Conservation (phyloP, 2,329 filamentous ascomycete genomes). For the Pseudofabraea citricarpa region DNA sequence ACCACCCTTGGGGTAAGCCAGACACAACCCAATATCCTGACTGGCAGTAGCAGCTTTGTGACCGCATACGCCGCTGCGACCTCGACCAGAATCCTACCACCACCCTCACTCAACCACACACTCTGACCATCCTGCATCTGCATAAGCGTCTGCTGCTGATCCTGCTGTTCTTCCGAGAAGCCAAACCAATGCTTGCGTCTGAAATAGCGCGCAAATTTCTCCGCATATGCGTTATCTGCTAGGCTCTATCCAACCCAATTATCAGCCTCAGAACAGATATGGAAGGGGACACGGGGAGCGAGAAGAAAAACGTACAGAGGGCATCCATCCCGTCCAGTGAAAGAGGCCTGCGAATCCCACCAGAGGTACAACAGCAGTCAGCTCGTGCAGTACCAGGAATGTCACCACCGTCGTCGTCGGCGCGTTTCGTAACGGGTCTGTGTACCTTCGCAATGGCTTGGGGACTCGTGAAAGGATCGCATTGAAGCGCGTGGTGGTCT, state of each 20-base stretch:
- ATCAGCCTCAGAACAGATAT: too few relatives aligned
- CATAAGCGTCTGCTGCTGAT: constrained; percentile 19
- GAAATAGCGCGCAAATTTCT: constrained; percentile 73
- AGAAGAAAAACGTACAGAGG: constrained; percentile 31
- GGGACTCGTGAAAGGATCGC: constrained; percentile 39
- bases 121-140: constrained; percentile 27
- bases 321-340: constrained; percentile 74
- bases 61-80: constrained; percentile 88
- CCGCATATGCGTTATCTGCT: constrained; percentile 17
- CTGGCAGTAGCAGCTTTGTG: constrained; percentile 77
- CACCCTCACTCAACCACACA: constrained; percentile 23
- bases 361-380: constrained; percentile 81
- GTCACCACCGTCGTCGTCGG: constrained; percentile 79
- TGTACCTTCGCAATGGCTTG: constrained; percentile 62
- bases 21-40: constrained; percentile 71
- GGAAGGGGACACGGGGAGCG: too few relatives aligned
- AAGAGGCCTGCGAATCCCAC: constrained; percentile 71
- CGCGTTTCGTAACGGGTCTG: constrained; percentile 64
- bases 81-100: constrained; percentile 50
- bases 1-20: constrained; percentile 88
- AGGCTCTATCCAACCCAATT: constrained; percentile 35
- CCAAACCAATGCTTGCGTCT: constrained; percentile 77
- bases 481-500: constrained; percentile 3
- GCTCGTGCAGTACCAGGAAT: constrained; percentile 86
- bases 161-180: constrained; percentile 30